phyloP scores from a whole-genome alignment of 177 flowering plant genomes.

The Tripterygium wilfordii region DNA sequence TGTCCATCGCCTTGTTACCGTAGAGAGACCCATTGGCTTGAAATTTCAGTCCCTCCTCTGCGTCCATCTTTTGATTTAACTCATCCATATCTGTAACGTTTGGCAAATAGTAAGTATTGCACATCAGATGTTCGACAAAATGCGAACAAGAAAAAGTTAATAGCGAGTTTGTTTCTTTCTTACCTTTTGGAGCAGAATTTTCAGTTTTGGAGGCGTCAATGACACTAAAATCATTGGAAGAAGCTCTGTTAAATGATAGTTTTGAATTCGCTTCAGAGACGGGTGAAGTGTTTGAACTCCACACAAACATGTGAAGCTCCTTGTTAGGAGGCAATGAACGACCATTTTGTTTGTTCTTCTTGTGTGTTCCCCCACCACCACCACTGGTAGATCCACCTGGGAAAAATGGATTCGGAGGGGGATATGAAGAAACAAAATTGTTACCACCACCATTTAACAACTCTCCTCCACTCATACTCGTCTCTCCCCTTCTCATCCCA shows the following conservation, averaged over 20 bases:
- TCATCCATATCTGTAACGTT: no score
- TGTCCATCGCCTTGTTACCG: conserved; percentile 9
- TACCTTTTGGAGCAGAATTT: conserved; percentile 32
- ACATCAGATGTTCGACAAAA: no score
- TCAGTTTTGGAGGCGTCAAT: conserved; percentile 28
- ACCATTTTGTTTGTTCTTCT: no score
- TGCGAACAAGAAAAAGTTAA: no score
- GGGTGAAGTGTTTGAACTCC: conserved; percentile 54
- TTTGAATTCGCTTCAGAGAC: conserved; percentile 30
- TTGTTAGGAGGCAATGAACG: conserved; percentile 23
- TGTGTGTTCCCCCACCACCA: not conserved
- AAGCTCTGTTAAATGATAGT: conserved; percentile 21
- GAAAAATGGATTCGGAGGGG: conserved; percentile 37
- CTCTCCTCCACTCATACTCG: conserved; percentile 45
- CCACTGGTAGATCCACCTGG: conserved; percentile 21
- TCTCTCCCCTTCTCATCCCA: conserved; percentile 28
- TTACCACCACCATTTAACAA: conserved; percentile 17
- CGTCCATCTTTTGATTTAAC: no score
- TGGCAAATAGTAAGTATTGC: no score
- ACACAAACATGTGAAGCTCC: conserved; percentile 51
- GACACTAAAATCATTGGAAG: conserved; percentile 22
- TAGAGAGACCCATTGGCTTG: conserved; percentile 14
- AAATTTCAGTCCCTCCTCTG: conserved; percentile 18
- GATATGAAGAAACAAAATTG: conserved; percentile 18
- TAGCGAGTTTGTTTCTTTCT: no score